These are phyloP conservation scores for Penicillium palitans DNA, from an alignment of 2,329 filamentous ascomycete genomes.

Conservation along the genomic window DNA sequence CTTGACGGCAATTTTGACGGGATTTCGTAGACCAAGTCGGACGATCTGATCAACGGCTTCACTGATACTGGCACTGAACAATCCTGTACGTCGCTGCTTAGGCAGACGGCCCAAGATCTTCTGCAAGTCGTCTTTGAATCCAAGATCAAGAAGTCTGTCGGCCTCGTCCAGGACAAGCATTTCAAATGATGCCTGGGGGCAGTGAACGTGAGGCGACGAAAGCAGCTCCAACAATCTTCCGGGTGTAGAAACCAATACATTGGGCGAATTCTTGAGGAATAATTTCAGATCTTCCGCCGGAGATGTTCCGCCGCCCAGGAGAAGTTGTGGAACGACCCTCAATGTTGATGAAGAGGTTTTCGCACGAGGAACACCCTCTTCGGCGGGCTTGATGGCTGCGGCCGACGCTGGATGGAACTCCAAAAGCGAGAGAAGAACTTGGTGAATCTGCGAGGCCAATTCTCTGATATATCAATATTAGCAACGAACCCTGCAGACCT, in stretches of 20 bases:
- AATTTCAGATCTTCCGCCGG: constrained; percentile 81
- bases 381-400: constrained; percentile 42
- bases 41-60: constrained; percentile 94
- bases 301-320: constrained; percentile 80
- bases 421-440: constrained; percentile 73
- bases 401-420: constrained; percentile 81
- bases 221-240: constrained; percentile 86
- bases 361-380: constrained; percentile 41
- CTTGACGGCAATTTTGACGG: constrained; percentile 90
- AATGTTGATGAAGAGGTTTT: constrained; percentile 50
- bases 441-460: constrained; percentile 84
- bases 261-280: constrained; percentile 82
- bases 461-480: constrained; percentile 57
- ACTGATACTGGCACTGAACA: constrained; percentile 95
- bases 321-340: constrained; percentile 77
- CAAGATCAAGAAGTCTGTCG: constrained; percentile 85
- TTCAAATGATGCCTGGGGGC: constrained; percentile 85
- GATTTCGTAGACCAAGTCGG: constrained; percentile 85
- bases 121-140: constrained; percentile 88
- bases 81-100: constrained; percentile 87
- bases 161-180: constrained; percentile 92
- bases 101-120: constrained; percentile 80
- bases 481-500: neutral
- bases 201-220: constrained; percentile 82
- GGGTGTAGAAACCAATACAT: constrained; percentile 86